Evolutionary conservation across 305 asterid species (phyloP).

Genomic region (Ajuga reptans): DNA sequence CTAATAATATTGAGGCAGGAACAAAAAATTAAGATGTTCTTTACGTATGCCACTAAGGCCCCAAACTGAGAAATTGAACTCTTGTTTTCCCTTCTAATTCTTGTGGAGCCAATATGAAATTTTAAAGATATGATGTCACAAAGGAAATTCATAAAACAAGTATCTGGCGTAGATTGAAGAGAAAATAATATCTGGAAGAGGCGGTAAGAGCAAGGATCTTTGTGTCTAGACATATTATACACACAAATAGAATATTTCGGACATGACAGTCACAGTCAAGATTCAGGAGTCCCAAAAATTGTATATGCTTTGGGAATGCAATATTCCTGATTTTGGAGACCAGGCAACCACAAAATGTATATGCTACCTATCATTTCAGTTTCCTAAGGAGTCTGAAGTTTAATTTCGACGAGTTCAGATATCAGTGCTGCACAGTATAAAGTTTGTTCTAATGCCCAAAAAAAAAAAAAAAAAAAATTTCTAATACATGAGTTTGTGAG

Average conservation of each 20-base stretch:
- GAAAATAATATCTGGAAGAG: not conserved
- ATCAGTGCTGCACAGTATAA: not conserved
- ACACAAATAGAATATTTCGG: not conserved
- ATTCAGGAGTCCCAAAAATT: not conserved
- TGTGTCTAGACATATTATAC: not conserved
- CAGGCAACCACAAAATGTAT: not conserved
- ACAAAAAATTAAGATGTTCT: not conserved
- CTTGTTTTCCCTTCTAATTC: not conserved
- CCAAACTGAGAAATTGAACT: not conserved
- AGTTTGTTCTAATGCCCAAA: too few species aligned
- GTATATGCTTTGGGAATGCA: not conserved
- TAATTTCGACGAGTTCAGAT: not conserved
- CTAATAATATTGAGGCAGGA: not conserved
- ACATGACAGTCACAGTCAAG: not conserved
- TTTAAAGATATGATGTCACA: not conserved
- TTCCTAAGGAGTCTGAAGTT: not conserved
- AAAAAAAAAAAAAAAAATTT: too few species aligned
- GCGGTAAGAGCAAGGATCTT: conserved; percentile 11
- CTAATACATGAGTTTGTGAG: too few species aligned
- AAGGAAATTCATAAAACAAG: not conserved
- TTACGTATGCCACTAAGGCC: not conserved
- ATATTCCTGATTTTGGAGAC: not conserved
- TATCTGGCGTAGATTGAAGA: not conserved
- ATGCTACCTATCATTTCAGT: not conserved
- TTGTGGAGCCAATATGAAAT: not conserved